phyloP scores from a whole-genome alignment of 2,329 filamentous ascomycete genomes.

The Aspergillus pseudoviridinutans region DNA sequence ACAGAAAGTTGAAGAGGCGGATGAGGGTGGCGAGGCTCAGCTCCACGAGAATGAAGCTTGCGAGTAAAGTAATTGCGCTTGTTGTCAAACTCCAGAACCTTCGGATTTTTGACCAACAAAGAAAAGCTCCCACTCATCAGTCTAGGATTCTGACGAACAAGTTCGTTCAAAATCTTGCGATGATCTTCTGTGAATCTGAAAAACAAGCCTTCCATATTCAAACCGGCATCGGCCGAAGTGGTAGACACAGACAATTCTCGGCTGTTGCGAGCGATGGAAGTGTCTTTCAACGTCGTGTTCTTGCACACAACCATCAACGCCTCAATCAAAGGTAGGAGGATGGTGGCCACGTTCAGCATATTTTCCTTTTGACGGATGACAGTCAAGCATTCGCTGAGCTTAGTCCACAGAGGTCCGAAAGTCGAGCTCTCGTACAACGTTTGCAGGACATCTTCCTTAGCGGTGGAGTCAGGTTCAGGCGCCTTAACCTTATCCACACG shows the following conservation, averaged over 20 bases:
- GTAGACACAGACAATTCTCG: conserved; percentile 73
- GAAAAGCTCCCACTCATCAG: conserved; percentile 98
- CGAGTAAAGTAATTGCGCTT: conserved; percentile 99
- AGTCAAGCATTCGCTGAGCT: conserved; percentile 80
- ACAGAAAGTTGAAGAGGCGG: conserved; percentile 81
- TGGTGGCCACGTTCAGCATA: conserved; percentile 96
- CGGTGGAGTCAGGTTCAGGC: conserved; percentile 53
- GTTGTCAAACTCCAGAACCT: conserved; percentile 98
- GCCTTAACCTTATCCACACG: conserved; percentile 51
- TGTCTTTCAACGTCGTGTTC: conserved; percentile 79
- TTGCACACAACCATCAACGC: conserved; percentile 99
- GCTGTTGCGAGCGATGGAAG: conserved; percentile 46
- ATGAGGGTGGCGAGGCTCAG: conserved; percentile 67
- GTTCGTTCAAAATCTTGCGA: conserved; percentile 94
- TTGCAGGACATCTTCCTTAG: conserved; percentile 80
- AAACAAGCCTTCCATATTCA: conserved; percentile 77
- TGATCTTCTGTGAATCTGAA: conserved; percentile 98
- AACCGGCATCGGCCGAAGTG: conserved; percentile 68
- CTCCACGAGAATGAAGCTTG: conserved; percentile 73
- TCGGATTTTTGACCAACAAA: conserved; percentile 93
- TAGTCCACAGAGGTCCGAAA: conserved; percentile 87
- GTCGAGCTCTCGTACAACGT: conserved; percentile 87
- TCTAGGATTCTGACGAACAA: conserved; percentile 94
- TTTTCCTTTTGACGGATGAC: conserved; percentile 88
- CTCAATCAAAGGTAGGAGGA: conserved; percentile 89